Conservation (phyloP, 1,284 basidiomycete genomes). For the Pseudozyma thailandica region DNA sequence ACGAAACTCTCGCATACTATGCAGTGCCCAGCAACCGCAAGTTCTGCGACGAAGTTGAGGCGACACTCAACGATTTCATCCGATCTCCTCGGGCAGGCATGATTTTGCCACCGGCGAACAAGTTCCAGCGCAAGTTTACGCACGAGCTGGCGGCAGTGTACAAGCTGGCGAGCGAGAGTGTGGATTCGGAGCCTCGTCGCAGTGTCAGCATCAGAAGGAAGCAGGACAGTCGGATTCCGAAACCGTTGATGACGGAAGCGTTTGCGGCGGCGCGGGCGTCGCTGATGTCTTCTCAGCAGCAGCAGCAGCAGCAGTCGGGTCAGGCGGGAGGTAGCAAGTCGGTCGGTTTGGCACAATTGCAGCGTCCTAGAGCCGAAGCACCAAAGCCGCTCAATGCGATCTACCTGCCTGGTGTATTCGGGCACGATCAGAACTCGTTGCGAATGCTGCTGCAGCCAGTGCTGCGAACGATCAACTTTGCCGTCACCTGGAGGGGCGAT, state of each 20-base stretch:
- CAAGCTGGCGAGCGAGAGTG: slow-evolving; percentile 55
- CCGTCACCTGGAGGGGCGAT: slow-evolving; percentile 53
- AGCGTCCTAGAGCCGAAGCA: slow-evolving; percentile 30
- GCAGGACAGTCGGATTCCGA: slow-evolving; percentile 56
- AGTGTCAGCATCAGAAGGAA: slow-evolving; percentile 60
- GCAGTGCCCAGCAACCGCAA: slow-evolving; percentile 47
- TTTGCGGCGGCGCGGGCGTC: slow-evolving; percentile 38
- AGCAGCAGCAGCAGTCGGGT: slow-evolving; percentile 14
- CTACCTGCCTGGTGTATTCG: slow-evolving; percentile 56
- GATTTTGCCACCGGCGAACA: slow-evolving; percentile 54
- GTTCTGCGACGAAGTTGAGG: slow-evolving; percentile 59
- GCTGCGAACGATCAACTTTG: slow-evolving; percentile 39
- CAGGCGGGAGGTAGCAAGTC: slow-evolving; percentile 14
- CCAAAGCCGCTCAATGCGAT: slow-evolving; percentile 57
- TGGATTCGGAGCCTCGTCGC: slow-evolving; percentile 57
- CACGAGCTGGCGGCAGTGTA: slow-evolving; percentile 58
- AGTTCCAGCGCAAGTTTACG: slow-evolving; percentile 57
- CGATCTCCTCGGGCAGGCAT: slow-evolving; percentile 59
- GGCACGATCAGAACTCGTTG: slow-evolving; percentile 53
- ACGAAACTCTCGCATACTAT: slow-evolving; percentile 55
- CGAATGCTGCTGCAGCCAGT: slow-evolving; percentile 39
- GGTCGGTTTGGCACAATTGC: slow-evolving; percentile 49
- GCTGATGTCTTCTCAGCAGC: slow-evolving; percentile 30
- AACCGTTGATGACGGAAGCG: slow-evolving; percentile 54
- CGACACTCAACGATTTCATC: slow-evolving; percentile 61